A percentile compares a stretch with the other conserved stretches of the same genome.
These are phyloP conservation scores for Alnus glutinosa DNA, from an alignment of 306 rosid genomes.

Conservation along the genomic window DNA sequence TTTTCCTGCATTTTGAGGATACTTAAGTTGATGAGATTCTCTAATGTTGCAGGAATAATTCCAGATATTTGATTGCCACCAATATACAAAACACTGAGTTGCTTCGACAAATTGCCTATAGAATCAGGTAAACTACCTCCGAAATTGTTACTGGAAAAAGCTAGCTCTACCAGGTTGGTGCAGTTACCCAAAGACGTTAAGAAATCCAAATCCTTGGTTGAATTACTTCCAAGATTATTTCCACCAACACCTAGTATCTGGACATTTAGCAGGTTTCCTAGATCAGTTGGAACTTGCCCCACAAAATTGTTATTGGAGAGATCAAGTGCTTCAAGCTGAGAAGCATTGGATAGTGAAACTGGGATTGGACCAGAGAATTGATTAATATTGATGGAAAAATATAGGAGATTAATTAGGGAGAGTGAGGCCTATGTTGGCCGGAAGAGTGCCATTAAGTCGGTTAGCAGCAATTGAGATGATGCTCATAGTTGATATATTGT, in stretches of 20 bases:
- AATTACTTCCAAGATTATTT: conserved; percentile 37
- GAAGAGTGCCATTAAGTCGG: conserved; percentile 33
- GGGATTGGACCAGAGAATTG: conserved; percentile 40
- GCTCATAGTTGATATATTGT: conserved; percentile 38
- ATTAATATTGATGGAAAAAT: conserved; percentile 8
- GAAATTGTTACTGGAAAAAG: conserved; percentile 24
- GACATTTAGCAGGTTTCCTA: conserved; percentile 24
- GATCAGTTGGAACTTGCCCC: conserved; percentile 23
- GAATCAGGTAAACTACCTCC: conserved; percentile 37
- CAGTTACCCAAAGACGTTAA: conserved; percentile 30
- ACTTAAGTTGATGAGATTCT: conserved; percentile 21
- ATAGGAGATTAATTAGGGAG: conserved; percentile 29
- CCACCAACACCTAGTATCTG: fast-evolving
- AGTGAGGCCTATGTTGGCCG: conserved; percentile 30
- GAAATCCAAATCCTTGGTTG: conserved; percentile 26
- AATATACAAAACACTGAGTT: background rate
- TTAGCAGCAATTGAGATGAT: background rate
- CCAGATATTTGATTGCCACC: conserved; percentile 22
- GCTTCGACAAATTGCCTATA: conserved; percentile 34
- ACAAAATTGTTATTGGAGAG: conserved; percentile 22
- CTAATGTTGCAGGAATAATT: conserved; percentile 25
- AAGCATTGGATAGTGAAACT: conserved; percentile 34
- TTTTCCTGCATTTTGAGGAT: background rate
- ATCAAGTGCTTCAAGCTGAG: background rate
- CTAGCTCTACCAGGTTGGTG: conserved; percentile 3